Percentiles rank a stretch among this genome's conserved stretches.
These are phyloP conservation scores for Lactuca sativa DNA, from an alignment of 129 eudicot species.

Conservation along the genomic window DNA sequence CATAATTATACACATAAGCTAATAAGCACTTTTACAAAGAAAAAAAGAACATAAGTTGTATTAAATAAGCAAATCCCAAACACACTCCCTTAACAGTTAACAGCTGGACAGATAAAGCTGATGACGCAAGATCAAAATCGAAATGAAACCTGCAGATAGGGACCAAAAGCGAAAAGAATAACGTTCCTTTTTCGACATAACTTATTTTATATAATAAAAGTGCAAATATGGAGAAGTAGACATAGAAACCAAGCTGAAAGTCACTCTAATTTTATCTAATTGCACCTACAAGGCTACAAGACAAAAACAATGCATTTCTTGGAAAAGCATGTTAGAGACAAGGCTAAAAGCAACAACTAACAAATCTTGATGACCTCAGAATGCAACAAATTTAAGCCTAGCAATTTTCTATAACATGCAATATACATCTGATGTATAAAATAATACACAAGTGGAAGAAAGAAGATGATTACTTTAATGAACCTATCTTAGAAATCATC, in stretches of 20 bases:
- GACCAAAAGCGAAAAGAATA: not conserved
- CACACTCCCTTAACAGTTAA: not conserved
- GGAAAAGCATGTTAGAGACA: not conserved
- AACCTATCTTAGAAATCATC: constrained; percentile 21
- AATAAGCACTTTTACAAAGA: not conserved
- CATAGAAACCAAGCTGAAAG: not conserved
- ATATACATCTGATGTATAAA: constrained; percentile 5
- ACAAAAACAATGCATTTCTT: not conserved
- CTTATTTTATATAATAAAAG: too few species aligned
- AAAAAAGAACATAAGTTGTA: not conserved
- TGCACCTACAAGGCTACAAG: not conserved
- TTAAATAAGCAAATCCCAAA: not conserved
- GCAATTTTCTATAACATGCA: not conserved
- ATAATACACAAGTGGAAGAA: constrained; percentile 19
- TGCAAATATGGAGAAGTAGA: not conserved
- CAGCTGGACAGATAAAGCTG: not conserved
- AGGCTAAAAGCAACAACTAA: not conserved
- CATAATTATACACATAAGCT: not conserved
- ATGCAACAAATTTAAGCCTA: not conserved
- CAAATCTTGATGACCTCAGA: too few species aligned
- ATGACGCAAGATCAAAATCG: not conserved
- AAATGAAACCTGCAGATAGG: not conserved
- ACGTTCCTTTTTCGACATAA: not conserved
- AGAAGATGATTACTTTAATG: constrained; percentile 9
- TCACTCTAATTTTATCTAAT: not conserved